These are phyloP conservation scores for Oehlia diaphana DNA, from an alignment of 192 early-diverging fungal species.

Conservation along the genomic window DNA sequence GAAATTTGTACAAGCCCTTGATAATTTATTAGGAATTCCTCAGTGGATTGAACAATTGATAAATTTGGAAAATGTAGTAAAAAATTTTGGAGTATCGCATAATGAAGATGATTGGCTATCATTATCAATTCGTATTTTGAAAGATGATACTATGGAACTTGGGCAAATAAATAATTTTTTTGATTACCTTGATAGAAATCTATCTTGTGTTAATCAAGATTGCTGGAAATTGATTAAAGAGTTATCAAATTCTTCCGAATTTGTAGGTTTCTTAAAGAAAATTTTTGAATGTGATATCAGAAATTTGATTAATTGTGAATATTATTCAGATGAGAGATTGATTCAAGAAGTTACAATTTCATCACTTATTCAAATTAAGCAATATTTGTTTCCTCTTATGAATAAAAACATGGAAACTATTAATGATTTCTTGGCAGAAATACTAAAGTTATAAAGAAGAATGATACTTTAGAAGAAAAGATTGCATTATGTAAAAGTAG, in stretches of 20 bases:
- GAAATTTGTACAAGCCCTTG: neutral
- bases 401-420: neutral
- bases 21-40: neutral
- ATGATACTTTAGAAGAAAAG: neutral
- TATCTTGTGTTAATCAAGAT: neutral
- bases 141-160: neutral
- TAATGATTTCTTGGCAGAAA: neutral
- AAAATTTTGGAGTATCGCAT: neutral
- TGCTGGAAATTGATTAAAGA: constrained; percentile 25
- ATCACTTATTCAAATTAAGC: constrained; percentile 25
- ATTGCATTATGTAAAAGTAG: constrained; percentile 13
- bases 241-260: neutral
- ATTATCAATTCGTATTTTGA: neutral
- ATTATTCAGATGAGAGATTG: constrained; percentile 23
- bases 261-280: constrained; percentile 2
- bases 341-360: constrained; percentile 16
- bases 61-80: neutral
- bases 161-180: neutral
- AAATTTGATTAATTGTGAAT: constrained; percentile 29
- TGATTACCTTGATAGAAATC: neutral
- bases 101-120: neutral
- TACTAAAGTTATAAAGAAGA: neutral
- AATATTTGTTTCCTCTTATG: constrained; percentile 14
- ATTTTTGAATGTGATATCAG: constrained; percentile 10
- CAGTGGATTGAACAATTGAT: neutral